These are phyloP conservation scores for Catharanthus roseus DNA, from an alignment of 257 asterid species.

Conservation along the genomic window DNA sequence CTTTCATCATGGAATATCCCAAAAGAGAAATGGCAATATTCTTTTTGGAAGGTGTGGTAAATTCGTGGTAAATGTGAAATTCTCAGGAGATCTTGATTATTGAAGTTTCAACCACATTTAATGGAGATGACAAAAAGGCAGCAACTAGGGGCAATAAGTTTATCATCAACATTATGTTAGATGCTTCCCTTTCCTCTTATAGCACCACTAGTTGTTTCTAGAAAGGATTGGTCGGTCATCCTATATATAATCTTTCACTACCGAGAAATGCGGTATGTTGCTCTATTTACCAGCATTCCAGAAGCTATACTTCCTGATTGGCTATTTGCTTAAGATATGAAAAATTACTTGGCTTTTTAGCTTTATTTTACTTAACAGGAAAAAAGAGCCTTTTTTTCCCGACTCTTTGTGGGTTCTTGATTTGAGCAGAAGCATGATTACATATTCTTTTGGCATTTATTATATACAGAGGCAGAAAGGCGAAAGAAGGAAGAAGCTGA, in stretches of 20 bases:
- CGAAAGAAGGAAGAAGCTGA: constrained; percentile 35
- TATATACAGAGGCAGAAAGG: constrained; percentile 29
- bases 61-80: no score
- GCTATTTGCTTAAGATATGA: not conserved
- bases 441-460: not conserved
- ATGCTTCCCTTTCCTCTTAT: not conserved
- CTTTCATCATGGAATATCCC: not conserved
- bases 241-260: not conserved
- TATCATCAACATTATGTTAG: not conserved
- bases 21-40: not conserved
- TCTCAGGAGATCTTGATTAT: no score
- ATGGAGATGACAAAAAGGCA: not conserved
- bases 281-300: not conserved
- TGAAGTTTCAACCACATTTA: no score
- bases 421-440: not conserved
- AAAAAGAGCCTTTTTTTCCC: no score
- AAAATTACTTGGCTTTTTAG: not conserved
- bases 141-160: not conserved
- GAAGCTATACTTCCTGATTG: no score
- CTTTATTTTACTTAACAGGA: no score
- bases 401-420: no score
- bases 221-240: not conserved
- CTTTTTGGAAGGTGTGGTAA: not conserved
- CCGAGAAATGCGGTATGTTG: not conserved
- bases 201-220: not conserved